Percentiles rank a stretch among this genome's conserved stretches.
These are phyloP conservation scores for Magnusiomyces fungicola DNA, from an alignment of 1,139 yeast genomes.

Conservation along the genomic window DNA sequence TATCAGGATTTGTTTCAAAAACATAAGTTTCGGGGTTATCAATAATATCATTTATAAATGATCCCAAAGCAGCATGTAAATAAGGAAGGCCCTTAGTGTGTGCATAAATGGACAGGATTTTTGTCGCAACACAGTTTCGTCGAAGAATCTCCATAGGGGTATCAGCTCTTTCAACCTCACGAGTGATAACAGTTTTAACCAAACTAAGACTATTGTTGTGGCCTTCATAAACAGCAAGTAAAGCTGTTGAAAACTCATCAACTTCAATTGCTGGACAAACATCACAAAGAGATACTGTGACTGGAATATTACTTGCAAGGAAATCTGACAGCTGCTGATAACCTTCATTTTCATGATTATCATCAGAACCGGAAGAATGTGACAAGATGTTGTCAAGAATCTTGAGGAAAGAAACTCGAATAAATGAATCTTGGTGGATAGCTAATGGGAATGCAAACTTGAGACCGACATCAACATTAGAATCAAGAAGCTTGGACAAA, in stretches of 20 bases:
- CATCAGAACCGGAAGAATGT: slow-evolving; percentile 32
- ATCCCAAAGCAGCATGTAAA: slow-evolving; percentile 46
- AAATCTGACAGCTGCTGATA: slow-evolving; percentile 30
- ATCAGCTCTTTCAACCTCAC: slow-evolving; percentile 54
- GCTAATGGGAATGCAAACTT: slow-evolving; percentile 74
- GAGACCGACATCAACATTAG: slow-evolving; percentile 73
- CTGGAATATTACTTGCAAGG: slow-evolving; percentile 17
- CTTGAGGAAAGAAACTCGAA: slow-evolving; percentile 65
- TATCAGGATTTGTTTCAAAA: slow-evolving; percentile 45
- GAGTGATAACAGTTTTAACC: slow-evolving; percentile 49
- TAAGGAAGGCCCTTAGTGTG: slow-evolving; percentile 58
- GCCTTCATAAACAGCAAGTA: slow-evolving; percentile 55
- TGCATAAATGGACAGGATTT: slow-evolving; percentile 65
- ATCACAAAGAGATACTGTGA: slow-evolving; percentile 25
- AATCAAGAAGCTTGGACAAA: slow-evolving; percentile 59
- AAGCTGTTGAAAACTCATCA: slow-evolving; percentile 64
- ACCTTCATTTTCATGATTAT: slow-evolving; percentile 28
- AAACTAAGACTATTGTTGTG: slow-evolving; percentile 48
- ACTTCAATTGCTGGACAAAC: slow-evolving; percentile 59
- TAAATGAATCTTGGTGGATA: slow-evolving; percentile 56
- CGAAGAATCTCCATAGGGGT: slow-evolving; percentile 68
- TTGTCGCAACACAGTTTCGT: slow-evolving; percentile 75
- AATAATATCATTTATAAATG: slow-evolving; percentile 48
- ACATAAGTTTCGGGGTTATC: slow-evolving; percentile 50
- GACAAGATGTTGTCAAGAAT: slow-evolving; percentile 65